Evolutionary conservation across 331 rosid genomes (phyloP), one percentile per base, ranked within the genome.

Genomic region (Malus hybrid): DNA sequence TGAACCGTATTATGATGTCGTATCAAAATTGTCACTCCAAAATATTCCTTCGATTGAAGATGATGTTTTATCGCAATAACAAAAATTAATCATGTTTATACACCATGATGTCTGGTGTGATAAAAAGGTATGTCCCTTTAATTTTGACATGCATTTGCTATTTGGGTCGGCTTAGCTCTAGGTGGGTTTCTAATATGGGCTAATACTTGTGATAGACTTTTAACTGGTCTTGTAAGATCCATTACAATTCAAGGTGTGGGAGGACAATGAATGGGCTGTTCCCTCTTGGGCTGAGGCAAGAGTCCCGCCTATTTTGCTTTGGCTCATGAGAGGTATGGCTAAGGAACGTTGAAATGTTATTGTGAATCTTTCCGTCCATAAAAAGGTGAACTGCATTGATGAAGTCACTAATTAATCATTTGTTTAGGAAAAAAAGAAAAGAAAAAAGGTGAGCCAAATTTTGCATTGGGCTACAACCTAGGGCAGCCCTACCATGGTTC

Each of bases 341-440:
- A 9, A 0, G 1, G 0, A 0, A 9, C 0, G 12, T 10, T 9
- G 46, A 39, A 39, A 39, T 39, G 12, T 39, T 12, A 2, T 0
- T 9, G 12, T 39, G 46, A 9, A 9, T 39, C 4, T 39, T 39
- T 9, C 0, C 0, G 0, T 9, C 1, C 0, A 0, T 0, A 9
- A 1, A 39, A 39, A 9, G 0, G 4, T 39, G 46, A 9, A 39
- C 12, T 39, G 12, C 0, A 1, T 0, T 39, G 10, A 9, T 1
- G 12, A 39, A 39, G 2, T 3, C 4, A 39, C 0, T 0, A 9
- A 0, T 0, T 5, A 39, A 39, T 39, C 0, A 0, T 39, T 0
- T 1, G 14, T 5, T 5, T 5, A 46, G 53, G 18, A 13, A 14
- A 46, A 36, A 13, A 46, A 42, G 3, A 3, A 0, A 36, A 34